These are phyloP conservation scores for Vitis rotundifolia DNA, from an alignment of 164 flowering plant species.

Conservation along the genomic window DNA sequence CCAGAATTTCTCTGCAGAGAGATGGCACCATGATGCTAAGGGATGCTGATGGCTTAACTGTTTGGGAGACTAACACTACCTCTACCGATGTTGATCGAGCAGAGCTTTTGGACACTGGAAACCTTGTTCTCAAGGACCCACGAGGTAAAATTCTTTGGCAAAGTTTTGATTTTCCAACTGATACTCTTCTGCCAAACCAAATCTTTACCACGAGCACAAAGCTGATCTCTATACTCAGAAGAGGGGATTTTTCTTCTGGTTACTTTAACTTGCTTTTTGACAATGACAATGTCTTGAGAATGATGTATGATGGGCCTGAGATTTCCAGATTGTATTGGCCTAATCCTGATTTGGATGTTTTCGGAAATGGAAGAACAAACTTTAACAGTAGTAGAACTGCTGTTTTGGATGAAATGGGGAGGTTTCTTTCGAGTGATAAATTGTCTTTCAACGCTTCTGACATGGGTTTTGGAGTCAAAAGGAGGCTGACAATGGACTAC, in stretches of 20 bases:
- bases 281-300: conserved; percentile 9
- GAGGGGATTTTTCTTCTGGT: not conserved
- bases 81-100: not conserved
- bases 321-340: too few species aligned
- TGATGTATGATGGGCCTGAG: too few species aligned
- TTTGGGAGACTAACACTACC: too few species aligned
- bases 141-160: not conserved
- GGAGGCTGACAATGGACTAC: too few species aligned
- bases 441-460: too few species aligned
- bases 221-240: not conserved
- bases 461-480: too few species aligned
- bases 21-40: too few species aligned
- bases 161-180: too few species aligned
- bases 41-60: too few species aligned
- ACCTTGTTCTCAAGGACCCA: conserved; percentile 15
- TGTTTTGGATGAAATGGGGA: not conserved
- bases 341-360: not conserved
- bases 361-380: conserved; percentile 8
- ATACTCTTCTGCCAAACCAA: conserved; percentile 18
- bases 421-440: too few species aligned
- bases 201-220: conserved; percentile 9
- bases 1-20: too few species aligned
- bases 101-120: conserved; percentile 4
- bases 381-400: conserved; percentile 18
- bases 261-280: conserved; percentile 13